These are phyloP conservation scores for Sclerotinia subarctica DNA, from an alignment of 2,329 filamentous ascomycete species.

Conservation along the genomic window DNA sequence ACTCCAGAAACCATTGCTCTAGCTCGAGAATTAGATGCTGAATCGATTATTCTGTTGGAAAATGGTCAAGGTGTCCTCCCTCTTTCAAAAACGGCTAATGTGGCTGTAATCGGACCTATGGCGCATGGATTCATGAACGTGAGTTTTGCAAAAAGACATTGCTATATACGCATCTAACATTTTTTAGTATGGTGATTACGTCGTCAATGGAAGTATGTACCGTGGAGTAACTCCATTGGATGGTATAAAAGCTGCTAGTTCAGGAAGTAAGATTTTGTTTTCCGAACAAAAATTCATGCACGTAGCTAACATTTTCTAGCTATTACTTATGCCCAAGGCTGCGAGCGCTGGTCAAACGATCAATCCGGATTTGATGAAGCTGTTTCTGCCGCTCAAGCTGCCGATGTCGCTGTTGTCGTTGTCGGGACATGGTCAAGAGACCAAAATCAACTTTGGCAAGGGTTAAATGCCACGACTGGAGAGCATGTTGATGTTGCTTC, in stretches of 20 bases:
- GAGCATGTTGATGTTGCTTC: constrained; percentile 67
- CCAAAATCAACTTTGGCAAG: constrained; percentile 66
- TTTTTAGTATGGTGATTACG: constrained; percentile 68
- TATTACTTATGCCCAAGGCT: constrained; percentile 66
- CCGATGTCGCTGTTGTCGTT: constrained; percentile 69
- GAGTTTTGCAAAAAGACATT: constrained; percentile 36
- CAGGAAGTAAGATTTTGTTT: constrained; percentile 43
- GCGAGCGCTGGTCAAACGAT: constrained; percentile 69
- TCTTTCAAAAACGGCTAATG: constrained; percentile 61
- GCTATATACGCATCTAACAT: background rate
- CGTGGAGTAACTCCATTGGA: constrained; percentile 67
- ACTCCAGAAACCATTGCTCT: constrained; percentile 65
- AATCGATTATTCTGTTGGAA: constrained; percentile 78
- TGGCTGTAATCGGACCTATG: constrained; percentile 75
- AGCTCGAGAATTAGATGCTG: constrained; percentile 72
- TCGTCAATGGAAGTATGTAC: constrained; percentile 58
- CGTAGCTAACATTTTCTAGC: constrained; percentile 18
- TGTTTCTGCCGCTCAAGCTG: constrained; percentile 59
- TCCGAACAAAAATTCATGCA: background rate
- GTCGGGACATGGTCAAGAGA: constrained; percentile 72
- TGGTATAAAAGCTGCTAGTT: constrained; percentile 60
- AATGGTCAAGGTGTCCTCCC: constrained; percentile 66
- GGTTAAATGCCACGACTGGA: constrained; percentile 70
- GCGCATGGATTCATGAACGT: constrained; percentile 68
- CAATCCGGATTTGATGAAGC: constrained; percentile 66